Evolutionary conservation across 2,329 filamentous ascomycete species (phyloP), one percentile per base, ranked within the genome.

Genomic region (Pyricularia pennisetigena): DNA sequence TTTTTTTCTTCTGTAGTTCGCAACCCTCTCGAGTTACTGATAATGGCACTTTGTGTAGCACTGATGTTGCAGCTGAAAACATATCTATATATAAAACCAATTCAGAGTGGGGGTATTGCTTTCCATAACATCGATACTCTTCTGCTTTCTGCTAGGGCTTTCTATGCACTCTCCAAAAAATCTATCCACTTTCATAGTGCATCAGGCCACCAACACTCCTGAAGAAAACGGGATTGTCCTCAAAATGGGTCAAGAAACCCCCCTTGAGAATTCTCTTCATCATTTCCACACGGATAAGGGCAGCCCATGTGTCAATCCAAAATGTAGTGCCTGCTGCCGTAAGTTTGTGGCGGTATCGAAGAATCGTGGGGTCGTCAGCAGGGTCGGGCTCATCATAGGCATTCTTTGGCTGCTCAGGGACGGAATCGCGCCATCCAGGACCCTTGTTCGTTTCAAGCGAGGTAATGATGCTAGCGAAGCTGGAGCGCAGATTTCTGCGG

Each of bases 381-480:
- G 74, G 24, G 78, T 82, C 79, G 3, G 79, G 78, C 54, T 80
- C 81, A 69, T 79, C 80, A 69, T 83, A 78, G 1, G 80, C 79
- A 68, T 49, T 49, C 7, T 82, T 81, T 57, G 68, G 78, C 49
- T 73, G 77, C 74, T 72, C 78, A 68, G 78, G 76, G 8, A 77
- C 75, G 1, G 84, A 82, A 0, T 81, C 84, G 7, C 84, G 85
- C 72, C 85, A 87, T 41, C 80, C 82, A 0, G 85, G 85, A 0
- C 85, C 85, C 59, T 83, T 82, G 59, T 83, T 82, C 2, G 80
- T 79, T 73, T 86, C 83, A 2, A 86, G 78, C 1, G 84, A 86
- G 0, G 83, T 86, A 62, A 84, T 78, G 64, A 86, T 82, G 72
- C 83, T 85, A 63, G 77, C 75, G 49, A 86, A 82, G 24, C 77